Evolutionary conservation across 2,329 filamentous ascomycete genomes (phyloP).

Genomic region (Fusarium sp.): DNA sequence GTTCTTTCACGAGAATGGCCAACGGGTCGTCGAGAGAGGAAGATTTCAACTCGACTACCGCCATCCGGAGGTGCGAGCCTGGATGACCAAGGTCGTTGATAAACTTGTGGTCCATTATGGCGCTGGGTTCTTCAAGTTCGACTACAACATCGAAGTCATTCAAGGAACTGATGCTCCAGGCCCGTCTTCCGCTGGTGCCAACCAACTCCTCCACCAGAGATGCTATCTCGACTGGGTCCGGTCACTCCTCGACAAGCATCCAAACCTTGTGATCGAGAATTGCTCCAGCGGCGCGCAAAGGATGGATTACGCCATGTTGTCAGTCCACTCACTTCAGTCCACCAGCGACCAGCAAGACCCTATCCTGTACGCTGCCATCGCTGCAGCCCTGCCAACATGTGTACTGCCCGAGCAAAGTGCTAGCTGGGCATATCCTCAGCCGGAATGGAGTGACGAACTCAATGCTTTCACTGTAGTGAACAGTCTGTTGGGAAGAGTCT

Average conservation of each 20-base stretch:
- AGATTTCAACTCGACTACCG: conserved; percentile 50
- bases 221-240: conserved; percentile 49
- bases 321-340: conserved; percentile 46
- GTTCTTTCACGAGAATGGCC: conserved; percentile 48
- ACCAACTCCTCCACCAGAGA: conserved; percentile 46
- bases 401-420: conserved; percentile 50
- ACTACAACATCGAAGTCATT: conserved; percentile 51
- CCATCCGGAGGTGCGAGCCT: conserved; percentile 36
- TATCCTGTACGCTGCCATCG: conserved; percentile 45
- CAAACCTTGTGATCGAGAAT: conserved; percentile 49
- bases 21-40: conserved; percentile 46
- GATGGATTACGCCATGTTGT: conserved; percentile 50
- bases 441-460: conserved; percentile 47
- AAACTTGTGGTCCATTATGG: conserved; percentile 42
- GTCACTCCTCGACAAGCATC: conserved; percentile 41
- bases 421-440: conserved; percentile 51
- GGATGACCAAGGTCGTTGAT: conserved; percentile 42
- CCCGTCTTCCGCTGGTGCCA: conserved; percentile 38
- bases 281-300: conserved; percentile 49
- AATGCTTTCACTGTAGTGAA: conserved; percentile 51
- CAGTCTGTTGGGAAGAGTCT: conserved; percentile 46
- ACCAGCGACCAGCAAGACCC: conserved; percentile 52
- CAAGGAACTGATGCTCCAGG: conserved; percentile 46
- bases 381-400: conserved; percentile 47
- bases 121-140: conserved; percentile 50